phyloP scores from a whole-genome alignment of 352 stramenopile genomes.

The Phytophthora quininea region DNA sequence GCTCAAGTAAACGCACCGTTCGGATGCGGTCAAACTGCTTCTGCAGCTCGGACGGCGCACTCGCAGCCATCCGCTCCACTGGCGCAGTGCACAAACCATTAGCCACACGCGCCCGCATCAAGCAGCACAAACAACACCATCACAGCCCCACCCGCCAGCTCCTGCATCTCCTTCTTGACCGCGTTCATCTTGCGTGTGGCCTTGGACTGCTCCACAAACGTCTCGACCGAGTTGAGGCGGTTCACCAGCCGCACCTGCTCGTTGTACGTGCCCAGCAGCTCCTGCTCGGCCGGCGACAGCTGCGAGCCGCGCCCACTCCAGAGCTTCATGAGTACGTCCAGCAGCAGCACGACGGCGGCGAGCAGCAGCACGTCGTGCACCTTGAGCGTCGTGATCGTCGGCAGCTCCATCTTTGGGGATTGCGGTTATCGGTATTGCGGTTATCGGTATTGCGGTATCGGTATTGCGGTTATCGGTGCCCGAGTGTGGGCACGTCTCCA shows the following conservation, averaged over 20 bases:
- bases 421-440: too few relatives aligned
- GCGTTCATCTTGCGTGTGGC: constrained; percentile 86
- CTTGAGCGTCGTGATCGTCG: constrained; percentile 57
- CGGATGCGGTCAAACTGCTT: constrained; percentile 77
- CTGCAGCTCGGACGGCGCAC: constrained; percentile 69
- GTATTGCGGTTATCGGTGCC: too few relatives aligned
- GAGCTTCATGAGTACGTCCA: constrained; percentile 60
- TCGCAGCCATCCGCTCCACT: constrained; percentile 74
- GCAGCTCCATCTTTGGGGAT: constrained; percentile 20
- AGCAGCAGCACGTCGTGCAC: constrained; percentile 81
- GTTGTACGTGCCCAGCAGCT: constrained; percentile 75
- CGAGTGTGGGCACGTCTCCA: constrained; percentile 36
- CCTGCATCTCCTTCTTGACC: constrained; percentile 86
- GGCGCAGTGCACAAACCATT: constrained; percentile 16
- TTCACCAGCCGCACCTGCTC: constrained; percentile 81
- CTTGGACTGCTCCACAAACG: constrained; percentile 89
- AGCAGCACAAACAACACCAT: neutral
- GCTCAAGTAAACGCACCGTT: constrained; percentile 51
- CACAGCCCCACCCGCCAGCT: constrained; percentile 60
- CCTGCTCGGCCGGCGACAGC: constrained; percentile 60
- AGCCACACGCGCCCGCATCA: neutral
- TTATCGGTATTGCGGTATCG: too few relatives aligned
- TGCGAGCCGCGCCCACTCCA: constrained; percentile 58
- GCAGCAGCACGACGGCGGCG: constrained; percentile 53
- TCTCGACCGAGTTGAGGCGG: constrained; percentile 87